Base-by-base conservation (phyloP, 2,329 filamentous ascomycete species). In the Penicillium sp. region DNA sequence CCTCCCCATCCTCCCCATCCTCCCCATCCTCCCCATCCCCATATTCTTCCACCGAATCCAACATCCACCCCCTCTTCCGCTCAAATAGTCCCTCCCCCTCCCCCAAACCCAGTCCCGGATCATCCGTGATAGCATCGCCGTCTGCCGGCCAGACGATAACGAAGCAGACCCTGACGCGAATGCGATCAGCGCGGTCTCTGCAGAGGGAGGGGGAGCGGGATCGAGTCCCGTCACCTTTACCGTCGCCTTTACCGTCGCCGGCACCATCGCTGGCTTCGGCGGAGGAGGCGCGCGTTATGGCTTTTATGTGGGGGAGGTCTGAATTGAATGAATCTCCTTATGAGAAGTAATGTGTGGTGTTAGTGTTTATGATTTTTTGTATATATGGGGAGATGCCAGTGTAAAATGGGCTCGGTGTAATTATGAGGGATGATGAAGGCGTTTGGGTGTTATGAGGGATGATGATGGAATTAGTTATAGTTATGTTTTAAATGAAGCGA, bases 31-130 rank as follows among this genome's bases (percentile, higher is more conserved):
- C n/a, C n/a, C n/a, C 7, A 53, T 62, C 26, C 58, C 52, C 17
- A 48, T 61, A 3, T n/a, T n/a, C n/a, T n/a, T 51, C 61, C 12
- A 74, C 75, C 52, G 79, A 83, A 60, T 73, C 76, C 9, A 75
- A 83, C 51, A 84, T 84, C 45, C 82, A 84, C 59, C 82, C 82
- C 10, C 71, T 84, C 3, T 84, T 85, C 66, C 75, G 82, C 34
- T 75, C 75, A 3, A 78, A 78, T 55, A 81, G 77, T 53, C 79
- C 80, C 8, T 73, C 73, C 1, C 81, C 82, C 15, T 78, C 81
- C 2, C 78, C 81, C 9, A 73, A 77, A 1, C 67, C 77, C 2
- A 80, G 78, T 0, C 76, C 77, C 0, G 79, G 79, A 0, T 85
- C 82, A 0, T 77, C 78, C 49, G 79, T 85, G 39, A 74, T 76